Percentiles rank a stretch among this genome's conserved stretches.
phyloP scores from a whole-genome alignment of 352 stramenopile species.

The Globisporangium rhizosaccharum region DNA sequence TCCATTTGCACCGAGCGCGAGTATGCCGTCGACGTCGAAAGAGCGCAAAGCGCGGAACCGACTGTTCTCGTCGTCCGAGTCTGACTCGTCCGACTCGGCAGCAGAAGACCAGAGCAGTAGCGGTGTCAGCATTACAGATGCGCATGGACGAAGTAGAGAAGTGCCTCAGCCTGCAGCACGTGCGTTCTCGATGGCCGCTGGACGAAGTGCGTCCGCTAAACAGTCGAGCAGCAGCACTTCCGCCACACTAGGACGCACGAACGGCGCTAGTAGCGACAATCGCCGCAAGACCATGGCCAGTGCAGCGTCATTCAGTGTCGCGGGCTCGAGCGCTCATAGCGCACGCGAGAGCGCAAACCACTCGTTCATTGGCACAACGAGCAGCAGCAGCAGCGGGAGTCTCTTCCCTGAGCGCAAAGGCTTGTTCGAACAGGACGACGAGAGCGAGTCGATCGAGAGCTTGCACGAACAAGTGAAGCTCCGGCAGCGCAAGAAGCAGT shows the following conservation, averaged over 20 bases:
- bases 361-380: constrained; percentile 10
- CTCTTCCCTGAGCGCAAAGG: constrained; percentile 40
- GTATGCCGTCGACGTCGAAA: constrained; percentile 6
- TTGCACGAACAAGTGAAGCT: constrained; percentile 34
- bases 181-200: constrained; percentile 7
- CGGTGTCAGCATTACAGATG: background rate
- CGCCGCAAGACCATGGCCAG: constrained; percentile 12
- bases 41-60: constrained; percentile 15
- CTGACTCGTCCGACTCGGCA: constrained; percentile 12
- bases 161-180: background rate
- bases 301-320: constrained; percentile 11
- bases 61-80: constrained; percentile 21
- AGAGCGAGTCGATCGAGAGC: constrained; percentile 39
- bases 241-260: constrained; percentile 2
- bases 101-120: constrained; percentile 5
- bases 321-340: background rate
- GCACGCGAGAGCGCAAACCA: constrained; percentile 6
- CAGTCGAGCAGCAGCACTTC: constrained; percentile 7
- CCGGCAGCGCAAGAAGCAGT: constrained; percentile 64
- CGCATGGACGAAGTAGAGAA: background rate
- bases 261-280: constrained; percentile 1
- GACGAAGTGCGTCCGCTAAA: constrained; percentile 12
- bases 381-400: background rate
- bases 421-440: constrained; percentile 74
- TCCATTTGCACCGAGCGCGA: background rate